These are phyloP conservation scores for Blumeriella jaapii DNA, from an alignment of 2,329 filamentous ascomycete species.

Conservation along the genomic window DNA sequence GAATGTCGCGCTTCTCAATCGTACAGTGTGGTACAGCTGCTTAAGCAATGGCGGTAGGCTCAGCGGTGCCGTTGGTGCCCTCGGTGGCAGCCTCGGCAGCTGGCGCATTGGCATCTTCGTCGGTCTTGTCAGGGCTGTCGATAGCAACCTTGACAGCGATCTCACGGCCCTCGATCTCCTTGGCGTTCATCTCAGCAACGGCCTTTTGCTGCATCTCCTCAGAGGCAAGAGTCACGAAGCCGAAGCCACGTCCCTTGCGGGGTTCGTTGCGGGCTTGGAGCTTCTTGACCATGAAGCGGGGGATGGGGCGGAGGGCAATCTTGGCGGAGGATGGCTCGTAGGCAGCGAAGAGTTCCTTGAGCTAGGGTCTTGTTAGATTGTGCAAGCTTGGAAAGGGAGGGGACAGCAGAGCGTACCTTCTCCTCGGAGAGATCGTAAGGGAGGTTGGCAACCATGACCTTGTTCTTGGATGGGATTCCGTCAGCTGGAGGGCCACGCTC, in stretches of 20 bases:
- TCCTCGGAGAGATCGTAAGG: conserved; percentile 97
- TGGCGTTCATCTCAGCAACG: conserved; percentile 96
- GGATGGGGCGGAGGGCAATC: conserved; percentile 96
- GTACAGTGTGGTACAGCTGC: conserved; percentile 26
- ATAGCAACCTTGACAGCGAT: conserved; percentile 99
- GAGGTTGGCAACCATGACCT: conserved; percentile 99
- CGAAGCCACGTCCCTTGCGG: conserved; percentile 98
- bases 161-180: conserved; percentile 96
- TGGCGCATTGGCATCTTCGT: conserved; percentile 64
- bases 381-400: neutral
- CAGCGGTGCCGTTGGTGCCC: conserved; percentile 48
- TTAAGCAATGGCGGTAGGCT: conserved; percentile 32
- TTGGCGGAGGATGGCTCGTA: conserved; percentile 93
- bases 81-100: conserved; percentile 26
- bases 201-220: conserved; percentile 98
- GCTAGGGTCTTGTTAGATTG: conserved; percentile 39
- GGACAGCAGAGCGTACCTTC: conserved; percentile 50
- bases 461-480: conserved; percentile 96
- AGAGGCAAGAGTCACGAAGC: conserved; percentile 89
- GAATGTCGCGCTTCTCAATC: conserved; percentile 19
- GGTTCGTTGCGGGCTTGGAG: conserved; percentile 95
- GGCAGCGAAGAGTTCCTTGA: conserved; percentile 90
- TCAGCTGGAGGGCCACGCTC: conserved; percentile 95
- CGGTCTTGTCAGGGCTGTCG: conserved; percentile 93
- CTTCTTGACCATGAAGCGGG: conserved; percentile 99